These are phyloP conservation scores for Pseudogymnoascus sp. DNA, from an alignment of 2,329 filamentous ascomycete genomes.

Conservation along the genomic window DNA sequence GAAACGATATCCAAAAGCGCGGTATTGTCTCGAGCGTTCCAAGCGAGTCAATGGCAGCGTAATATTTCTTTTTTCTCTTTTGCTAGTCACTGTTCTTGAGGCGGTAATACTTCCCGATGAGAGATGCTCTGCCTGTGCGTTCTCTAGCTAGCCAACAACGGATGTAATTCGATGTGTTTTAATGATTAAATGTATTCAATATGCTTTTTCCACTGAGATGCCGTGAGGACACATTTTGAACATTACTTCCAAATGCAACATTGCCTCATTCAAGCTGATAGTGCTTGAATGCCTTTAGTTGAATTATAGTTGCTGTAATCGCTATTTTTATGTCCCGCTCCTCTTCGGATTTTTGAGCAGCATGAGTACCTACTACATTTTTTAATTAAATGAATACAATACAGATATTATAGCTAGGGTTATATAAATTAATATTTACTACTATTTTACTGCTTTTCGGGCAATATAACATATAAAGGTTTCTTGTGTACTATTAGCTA, in stretches of 20 bases:
- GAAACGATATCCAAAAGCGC: conserved; percentile 16
- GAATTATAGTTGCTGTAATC: too few relatives aligned
- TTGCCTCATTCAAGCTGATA: too few relatives aligned
- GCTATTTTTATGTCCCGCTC: too few relatives aligned
- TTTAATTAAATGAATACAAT: too few relatives aligned
- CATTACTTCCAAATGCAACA: neutral
- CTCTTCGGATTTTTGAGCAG: too few relatives aligned
- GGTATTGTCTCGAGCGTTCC: conserved; percentile 23
- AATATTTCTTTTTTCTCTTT: conserved; percentile 24
- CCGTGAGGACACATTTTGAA: neutral
- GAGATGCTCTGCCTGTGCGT: conserved; percentile 18
- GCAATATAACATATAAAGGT: too few relatives aligned
- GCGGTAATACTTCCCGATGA: conserved; percentile 7
- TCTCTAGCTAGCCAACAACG: conserved; percentile 28
- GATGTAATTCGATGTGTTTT: conserved; percentile 32
- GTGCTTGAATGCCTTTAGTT: too few relatives aligned
- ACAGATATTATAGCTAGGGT: too few relatives aligned
- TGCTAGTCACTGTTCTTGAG: conserved; percentile 10
- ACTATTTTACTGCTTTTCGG: too few relatives aligned
- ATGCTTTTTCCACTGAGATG: neutral
- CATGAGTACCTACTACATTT: too few relatives aligned
- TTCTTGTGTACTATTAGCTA: neutral
- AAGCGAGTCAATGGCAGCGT: conserved; percentile 26
- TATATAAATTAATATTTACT: too few relatives aligned
- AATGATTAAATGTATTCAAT: conserved; percentile 10